Conservation (phyloP, 495 filamentous ascomycete genomes). For the Immersiella caudata region DNA sequence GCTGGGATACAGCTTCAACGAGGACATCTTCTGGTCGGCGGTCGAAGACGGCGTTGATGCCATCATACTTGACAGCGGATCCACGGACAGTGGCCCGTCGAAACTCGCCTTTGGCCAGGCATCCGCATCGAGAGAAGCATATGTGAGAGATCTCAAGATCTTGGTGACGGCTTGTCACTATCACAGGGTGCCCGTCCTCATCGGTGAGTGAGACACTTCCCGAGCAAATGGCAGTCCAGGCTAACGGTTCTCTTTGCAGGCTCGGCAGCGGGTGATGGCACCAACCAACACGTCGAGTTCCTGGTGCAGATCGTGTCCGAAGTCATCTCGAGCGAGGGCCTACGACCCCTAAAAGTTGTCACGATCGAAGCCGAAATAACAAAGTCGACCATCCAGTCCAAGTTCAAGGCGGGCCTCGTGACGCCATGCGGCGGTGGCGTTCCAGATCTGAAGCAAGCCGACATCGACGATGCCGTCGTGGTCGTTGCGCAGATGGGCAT, state of each 20-base stretch:
- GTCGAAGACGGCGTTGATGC: conserved; percentile 40
- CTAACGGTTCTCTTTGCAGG: conserved; percentile 16
- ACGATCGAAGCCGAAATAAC: conserved; percentile 45
- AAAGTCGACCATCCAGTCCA: conserved; percentile 35
- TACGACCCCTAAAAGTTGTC: conserved; percentile 43
- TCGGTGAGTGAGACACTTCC: conserved; percentile 27
- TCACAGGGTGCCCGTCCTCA: conserved; percentile 43
- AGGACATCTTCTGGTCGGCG: conserved; percentile 33
- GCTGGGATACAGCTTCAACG: conserved; percentile 53
- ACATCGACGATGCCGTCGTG: conserved; percentile 38
- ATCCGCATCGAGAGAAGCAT: conserved; percentile 39
- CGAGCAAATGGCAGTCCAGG: too few relatives aligned
- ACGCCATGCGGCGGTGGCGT: conserved; percentile 39
- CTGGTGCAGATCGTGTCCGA: conserved; percentile 42
- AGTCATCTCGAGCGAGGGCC: conserved; percentile 34
- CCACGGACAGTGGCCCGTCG: conserved; percentile 52
- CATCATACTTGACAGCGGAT: conserved; percentile 54
- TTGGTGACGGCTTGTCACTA: conserved; percentile 37
- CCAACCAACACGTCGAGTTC: conserved; percentile 47
- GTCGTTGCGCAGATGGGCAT: conserved; percentile 45
- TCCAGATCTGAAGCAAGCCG: conserved; percentile 40
- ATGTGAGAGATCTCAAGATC: conserved; percentile 45
- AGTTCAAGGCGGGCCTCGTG: conserved; percentile 28
- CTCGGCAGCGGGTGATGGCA: conserved; percentile 54
- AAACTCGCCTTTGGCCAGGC: conserved; percentile 48